Percentiles rank a stretch among this genome's conserved stretches.
phyloP scores from a whole-genome alignment of 305 asterid species.

The Solanum chacoense region DNA sequence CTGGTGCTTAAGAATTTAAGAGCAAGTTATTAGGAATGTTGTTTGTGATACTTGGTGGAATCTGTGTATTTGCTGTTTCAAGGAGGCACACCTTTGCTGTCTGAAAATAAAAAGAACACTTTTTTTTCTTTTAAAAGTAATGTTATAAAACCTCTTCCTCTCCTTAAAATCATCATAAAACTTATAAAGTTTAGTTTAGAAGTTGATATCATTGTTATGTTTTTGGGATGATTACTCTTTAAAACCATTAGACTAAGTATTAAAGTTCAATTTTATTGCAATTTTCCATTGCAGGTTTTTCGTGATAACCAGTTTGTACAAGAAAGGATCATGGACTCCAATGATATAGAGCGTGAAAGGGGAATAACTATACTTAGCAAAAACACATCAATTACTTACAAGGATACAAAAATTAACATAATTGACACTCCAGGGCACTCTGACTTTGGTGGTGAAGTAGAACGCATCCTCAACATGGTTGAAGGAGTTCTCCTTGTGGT shows the following conservation, averaged over 20 bases:
- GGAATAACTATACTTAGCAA: slow-evolving; percentile 98
- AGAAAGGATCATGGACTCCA: slow-evolving; percentile 98
- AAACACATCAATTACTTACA: slow-evolving; percentile 82
- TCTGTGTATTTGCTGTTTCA: background rate
- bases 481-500: slow-evolving; percentile 99
- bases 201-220: background rate
- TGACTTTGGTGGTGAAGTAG: slow-evolving; percentile 99
- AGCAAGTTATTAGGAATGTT: background rate
- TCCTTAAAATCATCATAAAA: background rate
- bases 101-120: background rate
- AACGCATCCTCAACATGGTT: slow-evolving; percentile 98
- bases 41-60: background rate
- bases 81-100: background rate
- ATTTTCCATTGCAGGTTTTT: slow-evolving; percentile 58
- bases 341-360: slow-evolving; percentile 97
- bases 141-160: background rate
- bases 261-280: background rate
- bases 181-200: background rate
- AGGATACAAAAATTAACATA: slow-evolving; percentile 86
- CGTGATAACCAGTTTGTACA: slow-evolving; percentile 90
- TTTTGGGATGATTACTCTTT: background rate
- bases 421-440: slow-evolving; percentile 99
- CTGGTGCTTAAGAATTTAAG: background rate
- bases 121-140: background rate
- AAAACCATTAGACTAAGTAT: background rate